Evolutionary conservation across 2,329 filamentous ascomycete species (phyloP), one percentile per base, ranked within the genome.

Genomic region (Fusarium neocosmosporiellum): DNA sequence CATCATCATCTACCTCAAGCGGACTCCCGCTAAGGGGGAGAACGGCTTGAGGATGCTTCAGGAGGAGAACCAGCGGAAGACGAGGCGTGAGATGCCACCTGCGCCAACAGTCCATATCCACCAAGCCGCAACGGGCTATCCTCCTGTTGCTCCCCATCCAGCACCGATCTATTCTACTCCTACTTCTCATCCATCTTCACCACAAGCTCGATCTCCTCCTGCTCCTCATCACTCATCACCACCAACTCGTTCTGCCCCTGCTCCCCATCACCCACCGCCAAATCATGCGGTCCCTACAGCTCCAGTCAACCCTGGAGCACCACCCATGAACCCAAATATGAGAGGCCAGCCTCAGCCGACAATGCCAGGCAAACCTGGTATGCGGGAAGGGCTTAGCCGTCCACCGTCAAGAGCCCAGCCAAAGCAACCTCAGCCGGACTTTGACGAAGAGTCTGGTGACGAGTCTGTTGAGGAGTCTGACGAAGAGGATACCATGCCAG

Each of bases 1-100:
- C 11, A 77, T 88, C 46, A 86, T 81, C 1, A 83, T 82, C 13
- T 88, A 86, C 75, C 88, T 86, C 73, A 84, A 83, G 71, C 80
- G 83, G 10, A 77, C 78, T 4, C 85, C 84, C 2, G 79, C 77
- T 24, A 68, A 71, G 1, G 78, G 78, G 1, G 80, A 80, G 8
- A 75, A 83, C 63, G 75, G 76, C 43, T 46, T 80, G 60, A 71
- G 63, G 31, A 78, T 82, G 71, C 69, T 78, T 33, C 54, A 73
- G 7, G 76, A 78, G 18, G 61, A 67, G 39, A 66, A 77, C 27
- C 72, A 71, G 27, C 61, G 48, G 36, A 58, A 39, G 31, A 48
- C 46, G 55, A 62, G 39, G n/a, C 66, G 54, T 16, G 36, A 53
- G 18, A 55, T 54, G 60, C 57, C 63, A 27, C 37, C 46, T n/a